A percentile compares a stretch with the other conserved stretches of the same genome.
These are phyloP conservation scores for Phanerodontia chrysosporium DNA, from an alignment of 768 basidiomycete genomes.

Conservation along the genomic window DNA sequence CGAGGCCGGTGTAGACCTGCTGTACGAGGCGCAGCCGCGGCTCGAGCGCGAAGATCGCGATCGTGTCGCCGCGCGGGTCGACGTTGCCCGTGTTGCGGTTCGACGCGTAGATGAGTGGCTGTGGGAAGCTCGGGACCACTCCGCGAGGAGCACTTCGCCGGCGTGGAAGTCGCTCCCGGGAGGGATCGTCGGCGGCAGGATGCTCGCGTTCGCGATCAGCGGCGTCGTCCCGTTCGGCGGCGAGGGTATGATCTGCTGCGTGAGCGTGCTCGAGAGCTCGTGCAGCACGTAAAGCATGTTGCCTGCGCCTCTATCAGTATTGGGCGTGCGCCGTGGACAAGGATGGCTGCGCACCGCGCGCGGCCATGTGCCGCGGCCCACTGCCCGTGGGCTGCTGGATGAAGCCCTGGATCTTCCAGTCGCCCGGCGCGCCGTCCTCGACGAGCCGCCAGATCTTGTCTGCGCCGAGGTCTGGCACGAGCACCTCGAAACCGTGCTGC, in stretches of 20 bases:
- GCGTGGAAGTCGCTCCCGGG: conserved; percentile 41
- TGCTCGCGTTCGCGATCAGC: conserved; percentile 47
- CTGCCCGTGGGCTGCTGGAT: conserved; percentile 61
- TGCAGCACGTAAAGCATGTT: conserved; percentile 49
- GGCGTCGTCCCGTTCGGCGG: conserved; percentile 48
- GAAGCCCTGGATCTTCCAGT: conserved; percentile 53
- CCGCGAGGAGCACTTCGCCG: conserved; percentile 61
- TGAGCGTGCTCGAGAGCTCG: conserved; percentile 53
- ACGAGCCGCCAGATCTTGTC: conserved; percentile 69
- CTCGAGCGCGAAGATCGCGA: conserved; percentile 55
- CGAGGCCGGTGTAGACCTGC: conserved; percentile 59
- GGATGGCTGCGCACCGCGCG: conserved; percentile 27
- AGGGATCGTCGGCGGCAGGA: conserved; percentile 39
- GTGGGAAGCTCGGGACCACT: conserved; percentile 42
- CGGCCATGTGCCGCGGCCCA: conserved; percentile 51
- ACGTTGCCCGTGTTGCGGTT: conserved; percentile 55
- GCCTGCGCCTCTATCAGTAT: conserved; percentile 27
- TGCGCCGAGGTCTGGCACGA: conserved; percentile 63
- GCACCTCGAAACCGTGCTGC: conserved; percentile 50
- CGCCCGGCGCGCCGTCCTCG: conserved; percentile 36
- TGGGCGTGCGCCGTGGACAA: background rate
- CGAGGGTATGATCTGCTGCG: conserved; percentile 51
- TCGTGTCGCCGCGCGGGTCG: conserved; percentile 55
- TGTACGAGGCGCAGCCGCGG: conserved; percentile 39
- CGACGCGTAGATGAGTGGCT: conserved; percentile 58